Percentiles rank a stretch among this genome's conserved stretches.
Evolutionary conservation across 2,329 filamentous ascomycete genomes (phyloP).

Genomic region (Trichoderma harzianum): DNA sequence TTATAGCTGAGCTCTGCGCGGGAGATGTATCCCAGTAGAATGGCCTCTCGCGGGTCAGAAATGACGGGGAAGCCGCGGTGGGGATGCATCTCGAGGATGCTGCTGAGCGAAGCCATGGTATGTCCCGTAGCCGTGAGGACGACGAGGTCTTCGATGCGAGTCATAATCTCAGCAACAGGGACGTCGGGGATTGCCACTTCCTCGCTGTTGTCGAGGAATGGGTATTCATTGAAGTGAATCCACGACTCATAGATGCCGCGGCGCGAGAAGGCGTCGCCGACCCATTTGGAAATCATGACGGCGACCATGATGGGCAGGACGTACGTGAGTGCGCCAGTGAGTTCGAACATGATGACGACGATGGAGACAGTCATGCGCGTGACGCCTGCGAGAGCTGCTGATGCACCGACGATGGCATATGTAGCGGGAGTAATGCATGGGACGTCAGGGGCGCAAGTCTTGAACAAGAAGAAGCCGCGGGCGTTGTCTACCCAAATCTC

Average conservation of each 20-base stretch:
- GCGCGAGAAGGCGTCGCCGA: conserved; percentile 89
- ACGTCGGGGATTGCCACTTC: conserved; percentile 82
- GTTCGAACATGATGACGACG: conserved; percentile 98
- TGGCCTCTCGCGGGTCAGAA: conserved; percentile 68
- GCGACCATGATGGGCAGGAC: conserved; percentile 98
- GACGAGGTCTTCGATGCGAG: conserved; percentile 82
- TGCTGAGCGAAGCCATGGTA: conserved; percentile 72
- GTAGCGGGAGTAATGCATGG: conserved; percentile 90
- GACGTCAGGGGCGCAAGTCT: conserved; percentile 77
- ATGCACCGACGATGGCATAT: conserved; percentile 94
- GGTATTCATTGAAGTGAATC: conserved; percentile 95
- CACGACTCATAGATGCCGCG: conserved; percentile 95
- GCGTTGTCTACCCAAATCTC: conserved; percentile 81
- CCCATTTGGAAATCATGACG: conserved; percentile 98
- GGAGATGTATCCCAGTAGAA: conserved; percentile 90
- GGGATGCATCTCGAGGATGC: conserved; percentile 68
- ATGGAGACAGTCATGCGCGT: conserved; percentile 97
- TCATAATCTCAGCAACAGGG: conserved; percentile 86
- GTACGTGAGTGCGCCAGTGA: conserved; percentile 92
- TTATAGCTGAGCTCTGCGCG: conserved; percentile 85
- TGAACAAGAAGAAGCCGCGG: conserved; percentile 73
- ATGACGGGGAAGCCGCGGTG: conserved; percentile 93
- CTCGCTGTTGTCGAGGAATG: conserved; percentile 86
- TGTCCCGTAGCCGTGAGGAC: conserved; percentile 84
- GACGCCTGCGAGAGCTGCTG: conserved; percentile 87